Percentiles rank a stretch among this genome's conserved stretches.
These are phyloP conservation scores for Candida succiphila DNA, from an alignment of 805 yeast genomes.

Conservation along the genomic window DNA sequence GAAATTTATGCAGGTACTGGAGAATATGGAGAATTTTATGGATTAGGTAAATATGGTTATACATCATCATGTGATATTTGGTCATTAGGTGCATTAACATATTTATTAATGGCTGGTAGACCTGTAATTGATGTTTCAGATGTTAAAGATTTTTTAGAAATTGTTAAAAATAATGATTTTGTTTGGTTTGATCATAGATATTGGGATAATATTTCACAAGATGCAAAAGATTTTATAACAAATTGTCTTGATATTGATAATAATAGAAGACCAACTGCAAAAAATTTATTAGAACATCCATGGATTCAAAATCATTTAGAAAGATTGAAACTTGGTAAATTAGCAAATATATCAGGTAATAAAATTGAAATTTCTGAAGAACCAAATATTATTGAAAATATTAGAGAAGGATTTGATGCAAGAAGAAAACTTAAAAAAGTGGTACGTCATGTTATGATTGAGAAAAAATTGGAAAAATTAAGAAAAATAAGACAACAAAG, in stretches of 20 bases:
- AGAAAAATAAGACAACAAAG: conserved; percentile 45
- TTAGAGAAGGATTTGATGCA: conserved; percentile 67
- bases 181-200: conserved; percentile 82
- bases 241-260: conserved; percentile 58
- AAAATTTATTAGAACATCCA: conserved; percentile 49
- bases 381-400: conserved; percentile 65
- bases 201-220: conserved; percentile 72
- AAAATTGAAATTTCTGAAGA: background rate
- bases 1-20: conserved; percentile 63
- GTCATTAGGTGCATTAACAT: conserved; percentile 91
- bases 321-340: background rate
- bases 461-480: conserved; percentile 62
- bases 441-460: conserved; percentile 66
- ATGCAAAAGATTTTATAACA: conserved; percentile 66
- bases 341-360: background rate
- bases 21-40: conserved; percentile 22
- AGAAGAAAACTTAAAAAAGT: conserved; percentile 72
- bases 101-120: conserved; percentile 84
- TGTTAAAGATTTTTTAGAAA: conserved; percentile 70
- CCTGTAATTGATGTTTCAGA: conserved; percentile 86
- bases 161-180: conserved; percentile 62
- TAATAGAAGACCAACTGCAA: conserved; percentile 49
- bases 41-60: conserved; percentile 51
- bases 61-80: conserved; percentile 95
- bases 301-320: conserved; percentile 50